Conservation (phyloP, 768 basidiomycete species). For the Suillus luteus region DNA sequence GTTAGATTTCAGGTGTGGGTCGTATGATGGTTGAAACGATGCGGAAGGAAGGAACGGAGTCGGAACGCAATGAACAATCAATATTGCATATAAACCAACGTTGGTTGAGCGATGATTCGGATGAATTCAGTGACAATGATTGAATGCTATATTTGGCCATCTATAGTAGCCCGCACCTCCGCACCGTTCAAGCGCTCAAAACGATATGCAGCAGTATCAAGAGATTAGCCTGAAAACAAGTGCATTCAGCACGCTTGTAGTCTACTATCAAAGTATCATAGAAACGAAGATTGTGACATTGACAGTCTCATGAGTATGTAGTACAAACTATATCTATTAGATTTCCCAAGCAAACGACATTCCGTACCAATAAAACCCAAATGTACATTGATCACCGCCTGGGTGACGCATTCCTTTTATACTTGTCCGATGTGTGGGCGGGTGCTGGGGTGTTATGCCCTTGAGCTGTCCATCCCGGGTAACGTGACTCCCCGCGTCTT, state of each 20-base stretch:
- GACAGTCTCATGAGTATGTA: slow-evolving; percentile 6
- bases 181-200: neutral
- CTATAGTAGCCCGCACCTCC: neutral
- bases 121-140: neutral
- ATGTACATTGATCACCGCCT: slow-evolving; percentile 39
- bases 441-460: slow-evolving; percentile 26
- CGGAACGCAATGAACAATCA: neutral
- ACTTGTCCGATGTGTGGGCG: slow-evolving; percentile 38
- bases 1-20: neutral
- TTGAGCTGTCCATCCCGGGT: slow-evolving; percentile 22
- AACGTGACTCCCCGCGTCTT: slow-evolving; percentile 22
- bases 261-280: neutral
- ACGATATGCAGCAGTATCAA: neutral
- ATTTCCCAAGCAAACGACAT: slow-evolving; percentile 13
- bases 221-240: neutral
- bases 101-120: neutral
- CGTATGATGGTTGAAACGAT: neutral
- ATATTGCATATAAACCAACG: neutral
- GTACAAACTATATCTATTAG: slow-evolving; percentile 20
- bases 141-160: slow-evolving; percentile 9
- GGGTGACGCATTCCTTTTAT: slow-evolving; percentile 44
- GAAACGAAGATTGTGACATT: slow-evolving; percentile 2
- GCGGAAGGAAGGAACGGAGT: neutral
- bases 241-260: too few species aligned
- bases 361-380: slow-evolving; percentile 12